Conservation (phyloP, 345 rosid genomes). For the Passiflora organensis region DNA sequence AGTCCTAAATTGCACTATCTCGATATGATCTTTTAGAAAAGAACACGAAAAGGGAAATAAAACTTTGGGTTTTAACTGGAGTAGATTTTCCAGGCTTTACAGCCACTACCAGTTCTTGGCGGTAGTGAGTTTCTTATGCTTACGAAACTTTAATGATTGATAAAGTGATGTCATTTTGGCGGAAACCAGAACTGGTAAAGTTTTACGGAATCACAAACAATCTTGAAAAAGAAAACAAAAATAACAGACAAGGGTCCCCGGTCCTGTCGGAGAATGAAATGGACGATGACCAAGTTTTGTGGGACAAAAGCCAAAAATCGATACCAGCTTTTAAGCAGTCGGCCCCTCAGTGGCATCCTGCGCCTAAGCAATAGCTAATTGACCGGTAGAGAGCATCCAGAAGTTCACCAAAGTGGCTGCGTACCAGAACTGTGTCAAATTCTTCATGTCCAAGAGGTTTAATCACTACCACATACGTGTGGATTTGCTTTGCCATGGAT, state of each 20-base stretch:
- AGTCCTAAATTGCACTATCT: too few relatives aligned
- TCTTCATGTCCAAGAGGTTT: too few relatives aligned
- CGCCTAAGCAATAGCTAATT: too few relatives aligned
- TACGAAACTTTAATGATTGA: conserved; percentile 18
- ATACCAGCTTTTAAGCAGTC: conserved; percentile 44
- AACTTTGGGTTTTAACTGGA: conserved; percentile 24
- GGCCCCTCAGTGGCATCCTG: too few relatives aligned
- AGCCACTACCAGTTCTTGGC: conserved; percentile 39
- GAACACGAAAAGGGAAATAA: background rate
- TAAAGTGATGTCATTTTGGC: conserved; percentile 26
- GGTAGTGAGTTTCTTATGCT: conserved; percentile 29
- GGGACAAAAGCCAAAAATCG: conserved; percentile 52
- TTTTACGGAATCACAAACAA: conserved; percentile 16
- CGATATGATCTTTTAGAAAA: too few relatives aligned
- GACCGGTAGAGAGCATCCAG: too few relatives aligned
- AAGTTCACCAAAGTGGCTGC: too few relatives aligned
- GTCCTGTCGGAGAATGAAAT: conserved; percentile 52
- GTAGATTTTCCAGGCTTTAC: conserved; percentile 36
- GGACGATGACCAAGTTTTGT: conserved; percentile 48
- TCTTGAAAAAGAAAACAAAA: conserved; percentile 23
- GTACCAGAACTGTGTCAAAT: too few relatives aligned
- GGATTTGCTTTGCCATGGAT: too few relatives aligned
- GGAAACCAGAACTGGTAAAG: conserved; percentile 8
- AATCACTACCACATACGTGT: too few relatives aligned
- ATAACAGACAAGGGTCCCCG: conserved; percentile 58